Base-by-base conservation (phyloP, 345 rosid species). In the Aquilaria yunnanensis region DNA sequence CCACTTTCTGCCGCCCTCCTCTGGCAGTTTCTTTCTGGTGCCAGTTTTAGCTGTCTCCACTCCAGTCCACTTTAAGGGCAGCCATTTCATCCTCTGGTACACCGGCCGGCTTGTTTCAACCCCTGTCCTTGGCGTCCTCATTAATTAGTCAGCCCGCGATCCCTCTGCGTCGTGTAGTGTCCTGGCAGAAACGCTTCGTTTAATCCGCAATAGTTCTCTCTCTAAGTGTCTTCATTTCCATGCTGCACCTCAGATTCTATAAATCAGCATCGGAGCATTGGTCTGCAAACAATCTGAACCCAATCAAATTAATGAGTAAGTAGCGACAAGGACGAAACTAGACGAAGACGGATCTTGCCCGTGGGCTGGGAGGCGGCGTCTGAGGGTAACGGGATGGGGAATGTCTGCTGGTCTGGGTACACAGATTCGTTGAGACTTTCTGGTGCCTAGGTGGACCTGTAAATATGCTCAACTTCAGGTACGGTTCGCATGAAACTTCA, bases 211-310 rank as follows among this genome's bases (percentile, higher is more conserved):
- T 97, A 94, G 88, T 65, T 94, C 99, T 23, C 23, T 54, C 97
- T 78, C 74, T 85, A 94, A 32, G 99, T 94, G 63, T 94, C 99
- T 71, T 87, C 99, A 64, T 94, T 94, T 43, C 99, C 99, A 66
- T 90, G 97, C 14, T 77, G 88, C 51, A 94, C 97, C 75, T 94
- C 99, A 55, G 90, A 91, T 51, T 84, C 97, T 97, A 94, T 72
- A 91, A 90, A 10, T 89, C 97, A 0, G 75, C 70, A 77, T 85
- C 99, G 43, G 97, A 83, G 48, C 96, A 71, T 12, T 97, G 97
- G 68, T 94, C 99, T 0, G 97, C 95, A 69, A 82, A 90, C 75
- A 23, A 23, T 23, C 23, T 23, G 23, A 23, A 23, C 23, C 23
- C 23, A 23, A 23, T 23, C 23, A 23, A 23, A 23, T 23, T 23